phyloP scores from a whole-genome alignment of 768 basidiomycete genomes.

The Rhodotorula paludigena region DNA sequence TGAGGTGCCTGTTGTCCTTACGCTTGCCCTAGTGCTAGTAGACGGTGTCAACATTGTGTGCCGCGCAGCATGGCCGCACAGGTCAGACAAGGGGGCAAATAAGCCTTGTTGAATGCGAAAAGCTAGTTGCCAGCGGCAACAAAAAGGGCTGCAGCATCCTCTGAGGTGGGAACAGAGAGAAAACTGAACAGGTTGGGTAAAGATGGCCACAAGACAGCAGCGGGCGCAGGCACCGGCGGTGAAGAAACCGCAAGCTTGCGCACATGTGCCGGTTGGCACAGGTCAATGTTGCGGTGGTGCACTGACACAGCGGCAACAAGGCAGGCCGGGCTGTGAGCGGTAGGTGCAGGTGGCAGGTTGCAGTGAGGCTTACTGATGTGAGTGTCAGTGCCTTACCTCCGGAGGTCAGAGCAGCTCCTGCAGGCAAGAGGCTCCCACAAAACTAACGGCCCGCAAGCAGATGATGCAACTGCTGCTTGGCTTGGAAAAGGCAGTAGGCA shows the following conservation, averaged over 20 bases:
- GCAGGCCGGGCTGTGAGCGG: too few species aligned
- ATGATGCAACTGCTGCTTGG: not conserved
- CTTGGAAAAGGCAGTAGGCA: conserved; percentile 11
- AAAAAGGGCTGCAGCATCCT: not conserved
- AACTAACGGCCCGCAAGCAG: conserved; percentile 4
- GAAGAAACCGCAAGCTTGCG: not conserved
- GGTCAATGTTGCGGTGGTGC: too few species aligned
- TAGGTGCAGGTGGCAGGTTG: too few species aligned
- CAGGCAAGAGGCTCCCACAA: conserved; percentile 1
- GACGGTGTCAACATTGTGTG: not conserved
- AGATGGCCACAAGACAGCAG: not conserved
- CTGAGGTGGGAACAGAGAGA: not conserved
- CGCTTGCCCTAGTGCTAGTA: too few species aligned
- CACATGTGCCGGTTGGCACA: not conserved
- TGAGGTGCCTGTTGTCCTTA: not conserved
- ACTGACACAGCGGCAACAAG: too few species aligned
- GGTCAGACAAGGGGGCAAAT: not conserved
- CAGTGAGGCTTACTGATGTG: too few species aligned
- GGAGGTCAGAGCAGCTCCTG: too few species aligned
- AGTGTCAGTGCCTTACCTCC: too few species aligned
- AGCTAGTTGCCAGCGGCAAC: not conserved
- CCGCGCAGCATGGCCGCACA: conserved; percentile 1
- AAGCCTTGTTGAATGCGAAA: not conserved
- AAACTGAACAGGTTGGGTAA: not conserved
- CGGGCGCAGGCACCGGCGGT: not conserved